These are phyloP conservation scores for Ploettnerulaceae sp. DNA, from an alignment of 2,329 filamentous ascomycete species.

Conservation along the genomic window DNA sequence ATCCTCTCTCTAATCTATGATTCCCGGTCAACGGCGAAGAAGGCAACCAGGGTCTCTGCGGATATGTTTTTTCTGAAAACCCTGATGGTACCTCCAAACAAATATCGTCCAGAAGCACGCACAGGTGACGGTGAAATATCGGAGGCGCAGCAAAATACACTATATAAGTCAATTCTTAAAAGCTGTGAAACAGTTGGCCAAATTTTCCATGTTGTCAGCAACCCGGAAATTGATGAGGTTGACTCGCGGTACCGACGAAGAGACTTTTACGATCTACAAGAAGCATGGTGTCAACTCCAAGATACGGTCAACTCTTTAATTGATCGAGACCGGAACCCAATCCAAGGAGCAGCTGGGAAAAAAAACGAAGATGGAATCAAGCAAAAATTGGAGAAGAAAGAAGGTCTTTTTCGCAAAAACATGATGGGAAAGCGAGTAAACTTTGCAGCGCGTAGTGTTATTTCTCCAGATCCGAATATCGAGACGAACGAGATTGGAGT, in stretches of 20 bases:
- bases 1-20: conserved; percentile 81
- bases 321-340: conserved; percentile 80
- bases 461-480: conserved; percentile 96
- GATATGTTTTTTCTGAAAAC: conserved; percentile 94
- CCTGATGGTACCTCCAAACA: conserved; percentile 86
- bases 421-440: conserved; percentile 99
- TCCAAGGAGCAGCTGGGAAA: conserved; percentile 71
- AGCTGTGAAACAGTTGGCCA: conserved; percentile 68
- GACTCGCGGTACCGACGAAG: conserved; percentile 41
- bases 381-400: conserved; percentile 97
- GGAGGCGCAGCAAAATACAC: conserved; percentile 81
- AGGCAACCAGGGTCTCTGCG: conserved; percentile 54
- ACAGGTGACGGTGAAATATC: conserved; percentile 77
- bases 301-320: conserved; percentile 90
- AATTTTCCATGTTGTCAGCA: conserved; percentile 62
- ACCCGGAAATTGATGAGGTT: conserved; percentile 20
- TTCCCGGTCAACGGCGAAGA: conserved; percentile 56
- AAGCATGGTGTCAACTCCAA: conserved; percentile 78
- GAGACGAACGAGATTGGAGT: conserved; percentile 99
- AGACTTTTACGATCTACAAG: conserved; percentile 72
- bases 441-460: conserved; percentile 94
- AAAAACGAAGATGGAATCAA: conserved; percentile 92
- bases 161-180: conserved; percentile 81
- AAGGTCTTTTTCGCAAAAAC: conserved; percentile 95
- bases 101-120: conserved; percentile 79